phyloP scores from a whole-genome alignment of 345 rosid genomes.

The Isatis tinctoria region DNA sequence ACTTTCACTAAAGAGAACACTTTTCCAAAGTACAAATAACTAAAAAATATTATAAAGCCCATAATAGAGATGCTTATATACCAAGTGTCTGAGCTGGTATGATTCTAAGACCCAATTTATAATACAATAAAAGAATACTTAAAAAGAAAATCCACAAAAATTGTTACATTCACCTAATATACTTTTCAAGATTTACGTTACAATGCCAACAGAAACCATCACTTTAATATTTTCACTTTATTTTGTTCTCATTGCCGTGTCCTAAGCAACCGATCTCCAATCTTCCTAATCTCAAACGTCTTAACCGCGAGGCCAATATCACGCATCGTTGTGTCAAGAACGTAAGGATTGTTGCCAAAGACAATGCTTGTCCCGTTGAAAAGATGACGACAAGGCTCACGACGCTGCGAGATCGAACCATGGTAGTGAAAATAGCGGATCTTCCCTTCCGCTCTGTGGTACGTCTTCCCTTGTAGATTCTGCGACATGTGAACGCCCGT shows the following conservation, averaged over 20 bases:
- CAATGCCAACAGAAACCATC: constrained; percentile 24
- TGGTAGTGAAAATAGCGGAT: constrained; percentile 85
- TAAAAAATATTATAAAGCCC: constrained; percentile 9
- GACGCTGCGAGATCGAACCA: constrained; percentile 64
- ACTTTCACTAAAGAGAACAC: constrained; percentile 4
- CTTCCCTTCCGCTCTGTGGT: constrained; percentile 46
- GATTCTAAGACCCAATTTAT: constrained; percentile 7
- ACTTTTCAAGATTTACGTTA: constrained; percentile 4
- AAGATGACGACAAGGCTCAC: constrained; percentile 67
- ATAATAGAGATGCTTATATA: constrained; percentile 26
- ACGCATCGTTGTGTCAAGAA: constrained; percentile 67
- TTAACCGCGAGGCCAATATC: constrained; percentile 49
- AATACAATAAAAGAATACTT: constrained; percentile 25
- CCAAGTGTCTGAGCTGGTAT: constrained; percentile 27
- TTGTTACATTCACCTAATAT: constrained; percentile 7
- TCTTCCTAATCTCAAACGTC: constrained; percentile 54
- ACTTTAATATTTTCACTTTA: constrained; percentile 31
- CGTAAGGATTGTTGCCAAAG: constrained; percentile 60
- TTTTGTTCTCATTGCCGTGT: constrained; percentile 34
- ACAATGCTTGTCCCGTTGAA: constrained; percentile 40
- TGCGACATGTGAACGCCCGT: constrained; percentile 93
- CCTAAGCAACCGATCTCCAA: constrained; percentile 30
- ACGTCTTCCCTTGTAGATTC: constrained; percentile 63
- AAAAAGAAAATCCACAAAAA: neutral
- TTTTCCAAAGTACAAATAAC: neutral